Conservation (phyloP, 1,284 basidiomycete species). For the Melampsora larici-populina region DNA sequence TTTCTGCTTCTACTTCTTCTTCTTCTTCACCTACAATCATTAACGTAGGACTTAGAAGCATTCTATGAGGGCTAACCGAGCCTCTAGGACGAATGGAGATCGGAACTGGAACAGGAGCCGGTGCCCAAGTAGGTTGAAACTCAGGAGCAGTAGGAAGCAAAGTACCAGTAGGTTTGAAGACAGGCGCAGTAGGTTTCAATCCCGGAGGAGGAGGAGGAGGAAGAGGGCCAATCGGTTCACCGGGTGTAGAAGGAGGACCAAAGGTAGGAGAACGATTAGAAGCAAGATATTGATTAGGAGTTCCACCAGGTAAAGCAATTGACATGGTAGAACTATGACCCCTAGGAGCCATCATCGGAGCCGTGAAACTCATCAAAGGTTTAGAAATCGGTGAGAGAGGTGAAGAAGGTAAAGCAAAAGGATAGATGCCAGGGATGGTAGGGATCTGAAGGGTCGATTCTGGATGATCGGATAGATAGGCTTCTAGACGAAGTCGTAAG, state of each 20-base stretch:
- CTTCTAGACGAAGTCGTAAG: constrained; percentile 16
- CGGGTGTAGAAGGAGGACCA: neutral
- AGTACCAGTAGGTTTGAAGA: constrained; percentile 29
- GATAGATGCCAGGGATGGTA: constrained; percentile 26
- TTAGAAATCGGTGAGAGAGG: neutral
- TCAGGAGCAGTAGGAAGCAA: neutral
- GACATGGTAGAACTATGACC: constrained; percentile 25
- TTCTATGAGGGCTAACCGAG: constrained; percentile 1
- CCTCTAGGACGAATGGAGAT: constrained; percentile 4
- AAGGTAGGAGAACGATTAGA: neutral
- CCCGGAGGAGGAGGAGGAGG: no score
- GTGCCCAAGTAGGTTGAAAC: neutral
- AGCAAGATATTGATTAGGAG: neutral
- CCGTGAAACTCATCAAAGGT: neutral
- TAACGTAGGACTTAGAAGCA: constrained; percentile 13
- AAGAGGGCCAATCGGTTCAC: neutral
- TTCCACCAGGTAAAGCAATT: neutral
- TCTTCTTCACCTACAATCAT: constrained; percentile 18
- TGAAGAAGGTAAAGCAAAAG: constrained; percentile 1
- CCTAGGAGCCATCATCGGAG: constrained; percentile 9
- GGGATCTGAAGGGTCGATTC: constrained; percentile 16
- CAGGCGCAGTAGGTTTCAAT: constrained; percentile 39
- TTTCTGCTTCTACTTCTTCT: no score
- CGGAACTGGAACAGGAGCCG: neutral
- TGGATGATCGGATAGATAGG: constrained; percentile 17